Conservation (phyloP, 139 green algal species). For the Edaphochlamys debaryana region DNA sequence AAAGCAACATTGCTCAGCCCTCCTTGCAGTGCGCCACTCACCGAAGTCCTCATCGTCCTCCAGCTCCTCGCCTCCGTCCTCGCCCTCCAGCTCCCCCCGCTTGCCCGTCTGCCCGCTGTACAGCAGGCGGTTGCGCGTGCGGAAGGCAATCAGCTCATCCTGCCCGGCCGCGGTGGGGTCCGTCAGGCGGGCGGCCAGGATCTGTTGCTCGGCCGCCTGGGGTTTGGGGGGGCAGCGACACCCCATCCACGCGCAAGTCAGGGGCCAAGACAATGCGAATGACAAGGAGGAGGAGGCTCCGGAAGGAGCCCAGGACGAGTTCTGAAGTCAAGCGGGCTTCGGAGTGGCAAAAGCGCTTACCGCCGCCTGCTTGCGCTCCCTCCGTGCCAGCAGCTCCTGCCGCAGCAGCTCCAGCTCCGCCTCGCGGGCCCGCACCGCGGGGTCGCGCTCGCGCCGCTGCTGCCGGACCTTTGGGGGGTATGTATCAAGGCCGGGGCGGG, state of each 20-base stretch:
- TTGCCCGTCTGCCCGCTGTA: not conserved
- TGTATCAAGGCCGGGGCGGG: no score
- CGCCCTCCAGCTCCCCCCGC: not conserved
- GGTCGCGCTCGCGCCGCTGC: slow-evolving; percentile 51
- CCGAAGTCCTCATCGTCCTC: not conserved
- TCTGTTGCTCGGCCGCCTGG: slow-evolving; percentile 29
- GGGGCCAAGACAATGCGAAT: not conserved
- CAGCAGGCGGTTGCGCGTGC: not conserved
- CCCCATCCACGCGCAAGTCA: not conserved
- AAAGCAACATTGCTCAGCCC: not conserved
- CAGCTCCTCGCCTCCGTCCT: not conserved
- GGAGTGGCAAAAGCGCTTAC: not conserved
- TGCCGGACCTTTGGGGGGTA: slow-evolving; percentile 46
- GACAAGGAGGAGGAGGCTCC: not conserved
- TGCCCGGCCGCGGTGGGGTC: not conserved
- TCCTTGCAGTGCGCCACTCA: not conserved
- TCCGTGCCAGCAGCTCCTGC: slow-evolving; percentile 38
- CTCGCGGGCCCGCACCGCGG: slow-evolving; percentile 44
- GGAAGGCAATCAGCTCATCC: slow-evolving; percentile 15
- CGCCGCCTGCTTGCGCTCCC: slow-evolving; percentile 20
- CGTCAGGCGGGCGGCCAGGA: slow-evolving; percentile 16
- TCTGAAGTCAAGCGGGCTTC: not conserved
- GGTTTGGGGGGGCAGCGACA: not conserved
- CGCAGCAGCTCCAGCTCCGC: slow-evolving; percentile 51
- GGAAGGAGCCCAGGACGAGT: not conserved